Evolutionary conservation across 257 asterid species (phyloP).

Genomic region (Agastache rugosa): DNA sequence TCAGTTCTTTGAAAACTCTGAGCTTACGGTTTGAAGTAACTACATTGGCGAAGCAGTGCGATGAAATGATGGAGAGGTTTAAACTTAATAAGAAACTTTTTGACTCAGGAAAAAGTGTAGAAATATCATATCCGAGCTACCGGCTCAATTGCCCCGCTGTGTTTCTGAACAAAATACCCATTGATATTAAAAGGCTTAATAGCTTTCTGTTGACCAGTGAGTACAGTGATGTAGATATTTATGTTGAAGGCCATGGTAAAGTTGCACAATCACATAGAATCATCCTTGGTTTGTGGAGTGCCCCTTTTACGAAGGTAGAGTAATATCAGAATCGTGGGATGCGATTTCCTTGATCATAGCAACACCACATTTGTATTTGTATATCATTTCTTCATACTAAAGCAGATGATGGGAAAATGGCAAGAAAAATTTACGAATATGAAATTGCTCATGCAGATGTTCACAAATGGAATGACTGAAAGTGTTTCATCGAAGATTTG

Average conservation of each 20-base stretch:
- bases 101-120: constrained; percentile 75
- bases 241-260: constrained; percentile 69
- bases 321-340: background rate
- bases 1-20: constrained; percentile 62
- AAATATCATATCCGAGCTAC: constrained; percentile 74
- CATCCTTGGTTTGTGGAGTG: constrained; percentile 92
- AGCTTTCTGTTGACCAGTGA: constrained; percentile 60
- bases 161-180: constrained; percentile 71
- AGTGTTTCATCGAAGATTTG: constrained; percentile 65
- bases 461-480: constrained; percentile 98
- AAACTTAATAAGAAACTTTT: constrained; percentile 68
- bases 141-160: constrained; percentile 52
- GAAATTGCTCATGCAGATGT: constrained; percentile 67
- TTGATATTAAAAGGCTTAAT: constrained; percentile 65
- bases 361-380: background rate
- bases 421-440: constrained; percentile 10
- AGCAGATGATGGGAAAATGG: constrained; percentile 5
- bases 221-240: constrained; percentile 79
- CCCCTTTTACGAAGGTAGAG: constrained; percentile 86
- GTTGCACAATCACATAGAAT: constrained; percentile 74
- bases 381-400: constrained; percentile 7
- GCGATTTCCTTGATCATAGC: background rate
- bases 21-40: constrained; percentile 72
- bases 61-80: constrained; percentile 71
- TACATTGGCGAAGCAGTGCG: constrained; percentile 76